Conservation (phyloP, 2,329 filamentous ascomycete species). For the Fusarium duplospermum region DNA sequence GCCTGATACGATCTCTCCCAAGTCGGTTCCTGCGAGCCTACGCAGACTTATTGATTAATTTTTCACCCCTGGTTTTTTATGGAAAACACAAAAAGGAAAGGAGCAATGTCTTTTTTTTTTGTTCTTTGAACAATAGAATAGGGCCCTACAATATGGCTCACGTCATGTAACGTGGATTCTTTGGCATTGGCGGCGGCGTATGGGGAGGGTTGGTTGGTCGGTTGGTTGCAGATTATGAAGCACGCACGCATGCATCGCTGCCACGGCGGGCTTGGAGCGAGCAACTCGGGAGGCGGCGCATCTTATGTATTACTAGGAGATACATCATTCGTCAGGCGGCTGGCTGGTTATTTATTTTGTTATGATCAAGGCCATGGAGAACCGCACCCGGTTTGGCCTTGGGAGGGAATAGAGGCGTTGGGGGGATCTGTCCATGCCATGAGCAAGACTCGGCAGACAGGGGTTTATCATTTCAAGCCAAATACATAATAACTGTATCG, state of each 20-base stretch:
- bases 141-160: constrained; percentile 3
- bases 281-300: constrained; percentile 5
- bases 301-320: constrained; percentile 18
- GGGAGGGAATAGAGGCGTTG: constrained; percentile 31
- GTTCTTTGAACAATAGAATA: constrained; percentile 1
- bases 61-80: background rate
- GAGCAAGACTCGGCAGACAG: constrained; percentile 21
- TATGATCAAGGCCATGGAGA: constrained; percentile 11
- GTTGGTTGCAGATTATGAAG: constrained; percentile 24
- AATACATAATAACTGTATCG: constrained; percentile 17
- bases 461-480: constrained; percentile 7
- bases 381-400: constrained; percentile 16
- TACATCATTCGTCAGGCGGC: constrained; percentile 13
- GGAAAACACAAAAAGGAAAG: background rate
- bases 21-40: constrained; percentile 55
- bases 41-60: constrained; percentile 50
- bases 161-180: constrained; percentile 22
- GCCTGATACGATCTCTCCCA: constrained; percentile 57
- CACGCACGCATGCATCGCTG: constrained; percentile 10
- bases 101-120: background rate
- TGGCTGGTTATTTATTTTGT: constrained; percentile 1
- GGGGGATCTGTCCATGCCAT: constrained; percentile 1
- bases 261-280: constrained; percentile 8
- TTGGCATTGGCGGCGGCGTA: constrained; percentile 34
- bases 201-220: background rate